Base-by-base conservation (phyloP, 208 protist genomes). In the Acanthamoeba royreba region DNA sequence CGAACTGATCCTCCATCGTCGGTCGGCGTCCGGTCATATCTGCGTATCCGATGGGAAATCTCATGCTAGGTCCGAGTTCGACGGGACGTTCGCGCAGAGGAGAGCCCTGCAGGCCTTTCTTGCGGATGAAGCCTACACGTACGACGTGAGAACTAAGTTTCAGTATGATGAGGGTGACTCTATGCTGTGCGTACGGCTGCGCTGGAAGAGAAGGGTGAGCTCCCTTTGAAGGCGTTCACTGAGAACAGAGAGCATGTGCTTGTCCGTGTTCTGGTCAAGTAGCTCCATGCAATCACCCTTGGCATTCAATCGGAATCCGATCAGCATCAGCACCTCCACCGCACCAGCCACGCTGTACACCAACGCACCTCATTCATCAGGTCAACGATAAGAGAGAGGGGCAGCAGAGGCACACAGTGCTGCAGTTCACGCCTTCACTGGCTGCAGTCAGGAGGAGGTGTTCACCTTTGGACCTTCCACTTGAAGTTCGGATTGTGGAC, bases 381-480 rank as follows among this genome's bases (percentile, higher is more conserved):
- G 53, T 28, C n/a, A 19, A 28, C 22, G 53, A 61, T 61, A 61
- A 61, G 11, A 86, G 31, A 52, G 77, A 86, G 19, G 40, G 9
- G 1, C 17, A 86, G 11, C 3, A 22, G 0, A 31, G 43, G 4
- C 33, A 31, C 7, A 0, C 33, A 3, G 7, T 66, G 11, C 28
- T 55, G 49, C 13, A 19, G 49, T 9, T 25, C 9, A 55, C 49
- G n/a, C n/a, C n/a, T n/a, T 19, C 9, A 55, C 49, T 19, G 49
- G 49, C 19, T 55, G 49, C 11, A 77, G n/a, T 31, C 13, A 15
- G 13, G 22, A 77, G 35, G 8, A 11, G 13, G 28, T 9, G 35
- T 77, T 8, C 55, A 88, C 79, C 79, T 88, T 52, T 63, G 79
- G 33, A 88, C 79, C 33, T 88, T 88, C 79, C 79, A 88, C 79